Evolutionary conservation across 2,329 filamentous ascomycete species (phyloP), one percentile per base, ranked within the genome.

Genomic region (Xylariaceae sp.): DNA sequence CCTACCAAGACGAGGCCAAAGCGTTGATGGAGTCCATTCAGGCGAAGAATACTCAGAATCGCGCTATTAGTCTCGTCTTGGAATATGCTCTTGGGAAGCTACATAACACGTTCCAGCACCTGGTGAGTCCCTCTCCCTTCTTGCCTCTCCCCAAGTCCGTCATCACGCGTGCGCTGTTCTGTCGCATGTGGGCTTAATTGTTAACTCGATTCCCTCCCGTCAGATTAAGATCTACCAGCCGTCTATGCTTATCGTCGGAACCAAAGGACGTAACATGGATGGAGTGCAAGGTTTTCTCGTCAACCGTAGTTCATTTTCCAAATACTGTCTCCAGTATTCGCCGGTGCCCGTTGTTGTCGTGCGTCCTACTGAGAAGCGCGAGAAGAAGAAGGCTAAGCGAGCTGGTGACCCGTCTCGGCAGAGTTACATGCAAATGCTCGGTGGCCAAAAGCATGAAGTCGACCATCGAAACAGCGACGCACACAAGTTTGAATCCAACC

Each of bases 321-420:
- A 96, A 72, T 97, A 96, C 75, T 96, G 92, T 69, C 81, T 96
- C 10, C 92, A 97, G 71, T 92, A 96, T 72, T 96, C 90, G 1
- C 92, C 92, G 0, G 90, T 97, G 1, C 92, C 92, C 0, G 92
- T 96, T 6, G 92, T 96, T 35, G 92, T 97, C 37, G 92, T 96
- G 8, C 85, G 92, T 3, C 92, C 92, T 41, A 89, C 88, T 37
- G 88, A 89, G 62, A 95, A 95, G 76, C 88, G 92, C 17, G 84
- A 90, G 70, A 94, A 94, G 76, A 95, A 95, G 77, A 95, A 94
- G 75, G 82, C 83, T 60, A 96, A 96, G 77, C 86, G 92, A 35
- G 82, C 86, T 54, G 86, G 88, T 56, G 90, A 96, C 67, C 87
- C 90, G 4, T 80, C 78, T 13, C 83, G 92, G 39, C 86, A 88